Conservation (phyloP, 73 alveolate genomes). For the Paramecium bursaria region DNA sequence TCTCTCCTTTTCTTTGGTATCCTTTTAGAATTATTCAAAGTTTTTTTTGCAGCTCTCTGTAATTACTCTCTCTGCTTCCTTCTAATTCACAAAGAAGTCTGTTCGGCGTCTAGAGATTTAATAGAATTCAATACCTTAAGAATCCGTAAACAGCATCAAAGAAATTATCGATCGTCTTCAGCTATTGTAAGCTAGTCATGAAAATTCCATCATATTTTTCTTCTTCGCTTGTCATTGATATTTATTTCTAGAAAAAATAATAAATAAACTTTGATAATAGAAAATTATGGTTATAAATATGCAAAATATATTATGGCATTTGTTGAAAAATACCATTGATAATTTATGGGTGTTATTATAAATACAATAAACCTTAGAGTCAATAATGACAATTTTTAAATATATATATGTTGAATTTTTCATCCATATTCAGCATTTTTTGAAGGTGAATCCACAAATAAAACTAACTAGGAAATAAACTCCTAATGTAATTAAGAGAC, state of each 20-base stretch:
- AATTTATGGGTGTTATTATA: no score
- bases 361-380: no score
- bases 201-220: slow-evolving; percentile 92
- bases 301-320: no score
- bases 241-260: background rate
- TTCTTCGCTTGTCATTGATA: slow-evolving; percentile 69
- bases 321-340: no score
- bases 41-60: slow-evolving; percentile 70
- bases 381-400: no score
- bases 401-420: no score
- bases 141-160: slow-evolving; percentile 91
- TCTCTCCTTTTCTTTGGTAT: slow-evolving; percentile 79
- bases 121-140: slow-evolving; percentile 62
- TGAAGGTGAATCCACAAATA: no score
- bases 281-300: no score
- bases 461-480: no score
- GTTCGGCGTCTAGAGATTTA: slow-evolving; percentile 83
- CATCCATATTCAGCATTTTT: no score
- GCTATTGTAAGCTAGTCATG: slow-evolving; percentile 94
- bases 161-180: slow-evolving; percentile 91
- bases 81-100: slow-evolving; percentile 88
- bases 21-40: slow-evolving; percentile 68
- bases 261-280: no score
- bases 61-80: slow-evolving; percentile 75
- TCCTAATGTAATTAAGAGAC: slow-evolving; percentile 41